Evolutionary conservation across 257 asterid species (phyloP).

Genomic region (Fraxinus anomala): DNA sequence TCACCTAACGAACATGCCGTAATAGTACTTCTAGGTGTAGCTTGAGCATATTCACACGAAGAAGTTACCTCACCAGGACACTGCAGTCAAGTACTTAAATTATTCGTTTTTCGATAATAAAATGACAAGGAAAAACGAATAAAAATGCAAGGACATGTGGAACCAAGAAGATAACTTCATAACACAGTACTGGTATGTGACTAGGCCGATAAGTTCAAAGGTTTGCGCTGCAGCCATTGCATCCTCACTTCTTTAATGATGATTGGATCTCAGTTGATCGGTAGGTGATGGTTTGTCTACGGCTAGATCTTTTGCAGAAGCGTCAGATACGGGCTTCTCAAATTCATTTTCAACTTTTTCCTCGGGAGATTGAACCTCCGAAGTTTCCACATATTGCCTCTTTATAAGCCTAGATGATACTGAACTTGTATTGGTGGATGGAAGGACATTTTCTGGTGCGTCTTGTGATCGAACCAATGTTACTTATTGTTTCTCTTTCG

Average conservation of each 20-base stretch:
- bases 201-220: too few species aligned
- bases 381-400: constrained; percentile 34
- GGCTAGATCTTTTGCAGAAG: constrained; percentile 36
- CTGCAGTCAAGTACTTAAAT: not conserved
- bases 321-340: constrained; percentile 38
- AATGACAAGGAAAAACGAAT: not conserved
- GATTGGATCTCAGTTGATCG: constrained; percentile 44
- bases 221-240: too few species aligned
- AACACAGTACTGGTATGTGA: not conserved
- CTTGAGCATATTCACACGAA: too few species aligned
- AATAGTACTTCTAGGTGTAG: too few species aligned
- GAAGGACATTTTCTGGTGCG: constrained; percentile 38
- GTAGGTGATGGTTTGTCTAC: constrained; percentile 27
- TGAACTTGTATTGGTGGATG: constrained; percentile 31
- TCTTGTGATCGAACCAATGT: constrained; percentile 33
- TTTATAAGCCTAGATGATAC: constrained; percentile 39
- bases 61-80: not conserved
- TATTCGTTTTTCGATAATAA: not conserved
- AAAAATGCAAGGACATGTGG: not conserved
- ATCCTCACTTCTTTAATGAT: constrained; percentile 53
- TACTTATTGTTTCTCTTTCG: constrained; percentile 44
- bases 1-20: too few species aligned
- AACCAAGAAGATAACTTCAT: not conserved
- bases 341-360: constrained; percentile 33
- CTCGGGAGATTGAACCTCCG: constrained; percentile 37